A percentile compares a stretch with the other conserved stretches of the same genome.
Conservation (phyloP, 257 asterid species). For the Capsicum baccatum region DNA sequence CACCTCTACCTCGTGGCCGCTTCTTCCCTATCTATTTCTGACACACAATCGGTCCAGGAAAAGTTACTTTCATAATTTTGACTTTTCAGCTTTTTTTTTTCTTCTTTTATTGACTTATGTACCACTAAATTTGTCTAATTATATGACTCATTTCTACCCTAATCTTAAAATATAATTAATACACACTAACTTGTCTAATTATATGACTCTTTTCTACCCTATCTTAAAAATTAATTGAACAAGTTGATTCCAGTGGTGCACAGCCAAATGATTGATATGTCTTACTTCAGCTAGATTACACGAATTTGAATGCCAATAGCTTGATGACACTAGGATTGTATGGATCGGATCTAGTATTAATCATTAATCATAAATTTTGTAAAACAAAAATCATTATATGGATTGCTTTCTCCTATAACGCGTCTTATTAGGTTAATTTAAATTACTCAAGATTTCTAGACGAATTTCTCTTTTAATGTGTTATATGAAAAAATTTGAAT, state of each 20-base stretch:
- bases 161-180: background rate
- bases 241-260: background rate
- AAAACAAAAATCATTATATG: too few species aligned
- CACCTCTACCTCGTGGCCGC: background rate
- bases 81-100: background rate
- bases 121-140: background rate
- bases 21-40: background rate
- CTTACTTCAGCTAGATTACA: background rate
- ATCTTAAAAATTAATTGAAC: background rate
- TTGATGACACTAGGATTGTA: background rate
- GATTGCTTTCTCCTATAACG: too few species aligned
- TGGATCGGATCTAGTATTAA: background rate
- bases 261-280: background rate
- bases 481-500: too few species aligned
- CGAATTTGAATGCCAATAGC: background rate
- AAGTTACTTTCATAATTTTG: background rate
- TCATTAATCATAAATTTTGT: too few species aligned
- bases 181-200: background rate
- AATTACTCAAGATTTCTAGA: too few species aligned
- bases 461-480: too few species aligned
- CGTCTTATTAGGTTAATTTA: too few species aligned
- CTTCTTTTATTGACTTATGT: background rate
- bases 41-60: background rate
- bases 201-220: background rate
- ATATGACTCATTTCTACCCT: background rate